phyloP scores from a whole-genome alignment of 1,284 basidiomycete species.

The Veloporphyrellus conicus region DNA sequence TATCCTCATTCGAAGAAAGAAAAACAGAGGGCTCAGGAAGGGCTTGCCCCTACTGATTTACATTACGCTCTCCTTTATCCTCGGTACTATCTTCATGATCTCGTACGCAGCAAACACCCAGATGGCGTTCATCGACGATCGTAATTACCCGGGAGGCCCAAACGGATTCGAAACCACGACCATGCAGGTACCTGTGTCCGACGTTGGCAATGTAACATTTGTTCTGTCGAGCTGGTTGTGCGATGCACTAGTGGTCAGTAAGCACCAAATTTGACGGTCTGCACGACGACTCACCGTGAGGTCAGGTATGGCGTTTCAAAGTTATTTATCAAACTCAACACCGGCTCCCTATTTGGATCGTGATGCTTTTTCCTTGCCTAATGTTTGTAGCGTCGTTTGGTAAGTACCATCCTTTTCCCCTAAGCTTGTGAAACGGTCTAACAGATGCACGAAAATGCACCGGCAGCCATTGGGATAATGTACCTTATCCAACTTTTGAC shows the following conservation, averaged over 20 bases:
- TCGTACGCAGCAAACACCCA: constrained; percentile 21
- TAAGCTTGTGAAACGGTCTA: no score
- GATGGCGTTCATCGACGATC: constrained; percentile 32
- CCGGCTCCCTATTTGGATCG: constrained; percentile 9
- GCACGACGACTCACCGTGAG: no score
- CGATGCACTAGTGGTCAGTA: constrained; percentile 30
- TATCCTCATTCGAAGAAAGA: constrained; percentile 10
- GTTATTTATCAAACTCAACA: constrained; percentile 21
- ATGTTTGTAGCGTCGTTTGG: constrained; percentile 13
- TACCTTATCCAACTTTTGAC: constrained; percentile 17
- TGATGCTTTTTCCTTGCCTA: constrained; percentile 19
- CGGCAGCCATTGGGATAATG: constrained; percentile 10
- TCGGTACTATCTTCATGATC: constrained; percentile 26
- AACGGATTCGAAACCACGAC: constrained; percentile 12
- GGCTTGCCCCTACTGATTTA: constrained; percentile 17
- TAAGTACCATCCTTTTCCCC: background rate
- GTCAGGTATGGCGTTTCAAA: constrained; percentile 31
- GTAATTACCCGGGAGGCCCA: constrained; percentile 31
- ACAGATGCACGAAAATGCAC: background rate
- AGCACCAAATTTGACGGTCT: no score
- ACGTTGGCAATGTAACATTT: constrained; percentile 10
- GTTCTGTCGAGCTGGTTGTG: constrained; percentile 24
- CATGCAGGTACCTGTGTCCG: constrained; percentile 18
- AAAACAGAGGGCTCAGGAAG: background rate
- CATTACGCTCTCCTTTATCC: constrained; percentile 20